Evolutionary conservation across 1,139 yeast species (phyloP).

Genomic region (Ogataea hybrid): DNA sequence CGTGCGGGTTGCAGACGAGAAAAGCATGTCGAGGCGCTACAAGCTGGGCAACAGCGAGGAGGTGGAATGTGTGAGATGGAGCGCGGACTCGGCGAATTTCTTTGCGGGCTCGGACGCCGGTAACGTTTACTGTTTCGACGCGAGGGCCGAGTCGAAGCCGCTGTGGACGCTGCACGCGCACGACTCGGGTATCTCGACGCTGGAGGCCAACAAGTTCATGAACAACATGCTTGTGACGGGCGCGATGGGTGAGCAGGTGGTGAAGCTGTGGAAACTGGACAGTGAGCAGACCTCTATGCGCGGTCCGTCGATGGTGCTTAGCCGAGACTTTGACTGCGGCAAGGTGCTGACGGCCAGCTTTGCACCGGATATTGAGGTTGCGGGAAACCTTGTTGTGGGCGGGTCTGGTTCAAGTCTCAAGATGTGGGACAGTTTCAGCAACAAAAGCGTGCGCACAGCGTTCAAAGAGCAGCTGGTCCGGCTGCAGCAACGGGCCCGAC

Average conservation of each 20-base stretch:
- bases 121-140: conserved; percentile 84
- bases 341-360: conserved; percentile 82
- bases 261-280: conserved; percentile 82
- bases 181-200: conserved; percentile 86
- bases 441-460: conserved; percentile 69
- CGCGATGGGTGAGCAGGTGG: conserved; percentile 85
- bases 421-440: conserved; percentile 90
- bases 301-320: conserved; percentile 81
- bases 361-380: conserved; percentile 85
- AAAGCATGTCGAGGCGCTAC: conserved; percentile 59
- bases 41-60: conserved; percentile 71
- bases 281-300: conserved; percentile 13
- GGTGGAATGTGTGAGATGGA: conserved; percentile 81
- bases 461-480: conserved; percentile 57
- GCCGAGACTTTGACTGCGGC: conserved; percentile 94
- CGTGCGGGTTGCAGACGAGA: conserved; percentile 71
- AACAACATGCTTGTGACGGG: conserved; percentile 82
- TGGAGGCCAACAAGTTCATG: conserved; percentile 64
- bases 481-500: conserved; percentile 56
- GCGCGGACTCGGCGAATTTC: conserved; percentile 54
- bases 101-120: conserved; percentile 94
- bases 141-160: conserved; percentile 64
- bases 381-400: conserved; percentile 82
- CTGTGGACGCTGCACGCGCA: conserved; percentile 98
- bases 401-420: conserved; percentile 80